Base-by-base conservation (phyloP, 2,329 filamentous ascomycete species). In the Elsinoe ampelina region DNA sequence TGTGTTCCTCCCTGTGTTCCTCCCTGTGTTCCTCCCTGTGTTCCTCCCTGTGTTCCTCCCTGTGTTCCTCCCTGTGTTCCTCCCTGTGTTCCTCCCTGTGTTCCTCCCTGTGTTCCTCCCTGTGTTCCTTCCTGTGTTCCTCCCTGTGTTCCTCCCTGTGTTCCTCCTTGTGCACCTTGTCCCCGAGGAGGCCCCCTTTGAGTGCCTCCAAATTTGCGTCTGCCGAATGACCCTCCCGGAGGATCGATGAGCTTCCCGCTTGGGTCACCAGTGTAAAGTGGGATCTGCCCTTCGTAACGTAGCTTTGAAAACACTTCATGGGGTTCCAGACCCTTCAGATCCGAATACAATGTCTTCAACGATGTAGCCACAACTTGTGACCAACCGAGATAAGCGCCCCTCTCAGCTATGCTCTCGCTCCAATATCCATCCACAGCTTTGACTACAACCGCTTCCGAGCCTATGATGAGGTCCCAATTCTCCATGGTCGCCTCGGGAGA, bases 181-280 rank as follows among this genome's bases (percentile, higher is more conserved):
- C 2, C 41, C 20, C 8, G 5, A 50, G 48, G 32, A 20, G 48
- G 19, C 38, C 48, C 35, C 15, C 48, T 17, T 26, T 22, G 48
- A 52, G 48, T 52, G 34, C 48, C 48, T 3, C 48, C 35, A 35
- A 52, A 52, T 17, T 20, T 17, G 12, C 15, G 34, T 52, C 48
- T 32, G 17, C 48, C 34, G 2, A 38, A 34, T 22, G 48, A 52
- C 12, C 48, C 34, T 20, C 48, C 48, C 8, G 48, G 35, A 19
- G 32, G 35, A 35, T 52, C 32, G 7, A 52, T 52, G n/a, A 52
- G 48, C 4, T 15, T 5, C 4, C 15, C 26, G 17, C 26, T 8
- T 19, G 15, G 13, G 13, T 19, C 5, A 8, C 48, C 48, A 26
- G 32, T 39, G 12, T 52, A 52, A 5, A 52, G 30, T 4, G 48